A percentile compares a stretch with the other conserved stretches of the same genome.
Conservation (phyloP, 495 filamentous ascomycete species). For the Talaromyces adpressus region DNA sequence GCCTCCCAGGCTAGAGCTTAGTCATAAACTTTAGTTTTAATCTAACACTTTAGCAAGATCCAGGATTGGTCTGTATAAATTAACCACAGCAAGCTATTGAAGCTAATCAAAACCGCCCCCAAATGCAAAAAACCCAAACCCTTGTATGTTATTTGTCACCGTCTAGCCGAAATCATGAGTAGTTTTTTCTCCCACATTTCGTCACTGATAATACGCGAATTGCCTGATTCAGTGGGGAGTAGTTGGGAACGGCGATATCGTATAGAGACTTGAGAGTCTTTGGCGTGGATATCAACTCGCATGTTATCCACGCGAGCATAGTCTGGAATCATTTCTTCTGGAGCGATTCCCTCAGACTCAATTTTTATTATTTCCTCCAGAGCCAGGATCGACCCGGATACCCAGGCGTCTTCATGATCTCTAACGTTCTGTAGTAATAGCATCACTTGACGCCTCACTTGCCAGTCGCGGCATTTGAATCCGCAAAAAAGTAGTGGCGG, state of each 20-base stretch:
- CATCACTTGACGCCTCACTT: not conserved
- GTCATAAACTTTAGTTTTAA: not conserved
- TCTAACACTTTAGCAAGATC: not conserved
- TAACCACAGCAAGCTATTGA: not conserved
- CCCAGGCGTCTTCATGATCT: not conserved
- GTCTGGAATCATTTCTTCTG: constrained; percentile 7
- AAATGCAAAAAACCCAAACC: not conserved
- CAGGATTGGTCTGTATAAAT: not conserved
- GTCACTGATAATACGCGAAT: not conserved
- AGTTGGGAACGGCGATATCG: not conserved
- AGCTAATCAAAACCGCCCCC: too few relatives aligned
- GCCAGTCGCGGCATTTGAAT: not conserved
- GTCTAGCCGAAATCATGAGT: not conserved
- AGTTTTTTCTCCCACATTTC: not conserved
- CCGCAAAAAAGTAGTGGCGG: not conserved
- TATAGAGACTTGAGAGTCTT: not conserved
- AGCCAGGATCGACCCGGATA: not conserved
- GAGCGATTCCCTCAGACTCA: not conserved
- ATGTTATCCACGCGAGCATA: constrained; percentile 11
- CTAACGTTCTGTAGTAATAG: not conserved
- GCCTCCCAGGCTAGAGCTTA: not conserved
- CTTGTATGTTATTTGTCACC: not conserved
- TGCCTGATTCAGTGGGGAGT: not conserved
- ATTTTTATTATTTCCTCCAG: not conserved
- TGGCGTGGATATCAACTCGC: not conserved